Evolutionary conservation across 768 basidiomycete genomes (phyloP), one percentile per base, ranked within the genome.

Genomic region (Tephrocybe sp.): DNA sequence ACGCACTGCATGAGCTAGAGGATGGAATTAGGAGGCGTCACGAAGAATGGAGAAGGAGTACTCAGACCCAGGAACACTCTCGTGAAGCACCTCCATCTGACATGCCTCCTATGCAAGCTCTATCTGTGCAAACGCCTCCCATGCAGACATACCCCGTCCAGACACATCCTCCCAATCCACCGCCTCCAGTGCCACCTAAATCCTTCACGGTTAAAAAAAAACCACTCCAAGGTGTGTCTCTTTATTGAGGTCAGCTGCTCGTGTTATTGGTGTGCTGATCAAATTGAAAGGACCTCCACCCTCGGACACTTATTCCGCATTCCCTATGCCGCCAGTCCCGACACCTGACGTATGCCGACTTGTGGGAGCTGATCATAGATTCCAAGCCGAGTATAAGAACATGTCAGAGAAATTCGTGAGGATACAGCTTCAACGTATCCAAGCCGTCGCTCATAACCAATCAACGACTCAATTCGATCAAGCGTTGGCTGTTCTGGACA

Each of bases 381-480:
- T 51, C 15, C 50, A 41, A n/a, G 40, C 22, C 10, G 44, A 11
- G 10, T 51, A 45, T 18, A 24, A 27, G 38, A 43, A 51, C 22
- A 40, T 34, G 37, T 39, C 43, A 10, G 21, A 36, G 1, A 37
- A 40, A 15, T 27, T 45, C 29, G 15, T 31, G 13, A 29, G 33
- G 24, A 19, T 51, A 5, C 50, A 51, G 18, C 31, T 51, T n/a
- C 44, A 27, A 34, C 44, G 50, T 22, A 33, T 51, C n/a, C 42
- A 45, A 15, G 36, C 43, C 15, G 27, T 51, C 11, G 37, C 27
- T 18, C 39, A 29, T 22, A 24, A 16, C 12, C 22, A 27, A 11
- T 8, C 44, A 9, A 46, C 39, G 15, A 22, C 45, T 8, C 30
- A 34, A 18, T 18, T 45, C 13, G 50, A 51, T 25, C 13, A 41